phyloP scores from a whole-genome alignment of 192 early-diverging fungal species.

The Podila clonocystis region DNA sequence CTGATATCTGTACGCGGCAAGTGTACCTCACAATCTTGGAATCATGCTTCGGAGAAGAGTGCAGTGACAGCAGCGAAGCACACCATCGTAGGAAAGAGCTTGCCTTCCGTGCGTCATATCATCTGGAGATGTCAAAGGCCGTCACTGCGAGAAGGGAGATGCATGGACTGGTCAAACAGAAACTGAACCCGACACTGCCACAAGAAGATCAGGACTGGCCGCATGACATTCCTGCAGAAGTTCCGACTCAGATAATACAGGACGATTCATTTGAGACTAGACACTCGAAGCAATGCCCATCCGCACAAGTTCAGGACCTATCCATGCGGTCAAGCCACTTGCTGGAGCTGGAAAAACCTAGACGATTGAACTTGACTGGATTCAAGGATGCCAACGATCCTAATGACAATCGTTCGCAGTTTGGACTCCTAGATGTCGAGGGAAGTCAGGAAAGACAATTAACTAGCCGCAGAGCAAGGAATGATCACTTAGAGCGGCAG shows the following conservation, averaged over 20 bases:
- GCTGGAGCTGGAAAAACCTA: constrained; percentile 27
- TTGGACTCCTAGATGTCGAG: no score
- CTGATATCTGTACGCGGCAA: constrained; percentile 24
- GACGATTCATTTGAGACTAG: neutral
- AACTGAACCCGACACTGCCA: constrained; percentile 27
- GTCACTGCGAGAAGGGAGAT: constrained; percentile 71
- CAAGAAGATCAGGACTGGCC: constrained; percentile 49
- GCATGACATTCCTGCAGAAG: constrained; percentile 25
- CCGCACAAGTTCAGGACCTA: neutral
- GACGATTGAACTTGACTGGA: constrained; percentile 6
- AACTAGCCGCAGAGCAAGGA: neutral
- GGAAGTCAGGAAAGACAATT: neutral
- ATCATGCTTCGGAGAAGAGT: constrained; percentile 13
- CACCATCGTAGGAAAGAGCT: neutral
- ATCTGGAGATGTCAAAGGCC: constrained; percentile 68
- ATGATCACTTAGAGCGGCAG: constrained; percentile 21
- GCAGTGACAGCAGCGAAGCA: neutral
- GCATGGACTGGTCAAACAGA: constrained; percentile 58
- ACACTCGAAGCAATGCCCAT: neutral
- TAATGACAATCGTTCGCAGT: neutral
- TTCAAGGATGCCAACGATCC: neutral
- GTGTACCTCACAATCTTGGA: constrained; percentile 20
- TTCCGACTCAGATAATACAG: neutral
- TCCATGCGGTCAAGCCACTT: constrained; percentile 1
- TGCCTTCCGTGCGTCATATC: constrained; percentile 25